A percentile compares a stretch with the other conserved stretches of the same genome.
phyloP scores from a whole-genome alignment of 2,329 filamentous ascomycete species.

The Pseudocercospora ulei region DNA sequence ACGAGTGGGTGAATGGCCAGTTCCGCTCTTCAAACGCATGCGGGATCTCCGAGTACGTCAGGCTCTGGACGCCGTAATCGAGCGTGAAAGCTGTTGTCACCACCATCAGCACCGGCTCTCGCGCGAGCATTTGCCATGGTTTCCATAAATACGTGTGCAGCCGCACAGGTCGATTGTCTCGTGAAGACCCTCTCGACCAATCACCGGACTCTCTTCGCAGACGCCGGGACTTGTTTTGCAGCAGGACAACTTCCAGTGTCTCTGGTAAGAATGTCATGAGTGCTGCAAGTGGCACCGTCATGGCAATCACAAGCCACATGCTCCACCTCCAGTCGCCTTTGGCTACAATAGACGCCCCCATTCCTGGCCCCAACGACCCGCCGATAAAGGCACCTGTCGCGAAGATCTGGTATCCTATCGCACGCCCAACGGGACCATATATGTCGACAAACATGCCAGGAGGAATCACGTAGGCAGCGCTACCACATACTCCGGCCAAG shows the following conservation, averaged over 20 bases:
- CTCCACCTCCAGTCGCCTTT: conserved; percentile 22
- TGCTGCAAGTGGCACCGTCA: conserved; percentile 6
- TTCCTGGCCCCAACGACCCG: conserved; percentile 13
- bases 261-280: conserved; percentile 9
- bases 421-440: conserved; percentile 14
- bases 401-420: conserved; percentile 16
- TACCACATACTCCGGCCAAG: conserved; percentile 45
- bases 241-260: conserved; percentile 18
- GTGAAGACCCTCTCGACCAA: conserved; percentile 13
- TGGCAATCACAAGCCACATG: conserved; percentile 10
- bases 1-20: conserved; percentile 7
- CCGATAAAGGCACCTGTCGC: conserved; percentile 17
- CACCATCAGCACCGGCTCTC: conserved; percentile 17
- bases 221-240: conserved; percentile 7
- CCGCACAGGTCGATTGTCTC: conserved; percentile 9
- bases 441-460: conserved; percentile 37
- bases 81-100: conserved; percentile 26
- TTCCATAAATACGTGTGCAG: conserved; percentile 15
- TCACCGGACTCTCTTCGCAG: conserved; percentile 21
- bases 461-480: conserved; percentile 43
- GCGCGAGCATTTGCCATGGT: conserved; percentile 16
- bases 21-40: conserved; percentile 9
- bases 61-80: conserved; percentile 34
- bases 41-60: conserved; percentile 23
- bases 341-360: conserved; percentile 15